These are phyloP conservation scores for Melampsora americana DNA, from an alignment of 1,284 basidiomycete genomes.

Conservation along the genomic window DNA sequence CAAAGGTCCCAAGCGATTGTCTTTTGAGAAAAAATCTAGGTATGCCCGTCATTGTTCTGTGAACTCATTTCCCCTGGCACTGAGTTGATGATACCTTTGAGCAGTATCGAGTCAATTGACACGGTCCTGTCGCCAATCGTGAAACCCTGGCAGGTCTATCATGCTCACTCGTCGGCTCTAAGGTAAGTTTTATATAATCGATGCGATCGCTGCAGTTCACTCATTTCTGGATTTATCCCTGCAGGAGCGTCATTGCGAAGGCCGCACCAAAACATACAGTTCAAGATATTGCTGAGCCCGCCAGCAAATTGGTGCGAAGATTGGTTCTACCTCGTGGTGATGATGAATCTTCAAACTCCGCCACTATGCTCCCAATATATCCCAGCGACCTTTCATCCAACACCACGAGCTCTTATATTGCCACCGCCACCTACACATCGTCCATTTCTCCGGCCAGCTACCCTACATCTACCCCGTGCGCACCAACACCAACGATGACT, in stretches of 20 bases:
- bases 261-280: background rate
- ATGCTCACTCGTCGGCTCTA: background rate
- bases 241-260: background rate
- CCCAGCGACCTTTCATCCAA: background rate
- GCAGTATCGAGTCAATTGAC: background rate
- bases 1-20: background rate
- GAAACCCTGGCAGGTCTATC: constrained; percentile 1
- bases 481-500: background rate
- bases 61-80: no score
- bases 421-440: background rate
- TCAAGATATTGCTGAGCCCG: constrained; percentile 1
- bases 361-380: background rate
- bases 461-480: background rate
- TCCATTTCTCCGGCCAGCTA: background rate
- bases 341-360: background rate
- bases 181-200: background rate
- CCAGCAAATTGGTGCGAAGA: constrained; percentile 6
- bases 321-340: background rate
- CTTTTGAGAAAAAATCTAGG: background rate
- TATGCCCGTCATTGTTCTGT: background rate
- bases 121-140: background rate
- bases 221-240: background rate
- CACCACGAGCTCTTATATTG: background rate
- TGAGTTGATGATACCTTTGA: no score
- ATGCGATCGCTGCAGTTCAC: background rate